Base-by-base conservation (phyloP, 1,139 yeast genomes). In the Oligophagozyma castellii region DNA sequence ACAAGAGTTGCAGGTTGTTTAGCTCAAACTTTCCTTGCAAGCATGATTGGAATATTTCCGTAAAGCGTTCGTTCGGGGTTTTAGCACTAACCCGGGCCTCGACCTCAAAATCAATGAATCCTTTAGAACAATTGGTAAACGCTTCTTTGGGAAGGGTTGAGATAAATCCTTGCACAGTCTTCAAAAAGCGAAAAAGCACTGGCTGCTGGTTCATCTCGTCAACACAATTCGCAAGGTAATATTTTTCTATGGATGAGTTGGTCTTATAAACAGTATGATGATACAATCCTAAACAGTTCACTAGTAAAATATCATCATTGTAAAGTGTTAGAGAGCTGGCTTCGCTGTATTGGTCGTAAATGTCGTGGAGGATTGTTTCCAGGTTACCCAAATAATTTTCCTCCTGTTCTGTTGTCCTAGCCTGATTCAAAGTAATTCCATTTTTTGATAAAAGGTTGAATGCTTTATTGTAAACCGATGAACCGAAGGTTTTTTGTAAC, bases 341-440 rank as follows among this genome's bases (percentile, higher is more conserved):
- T 44, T 79, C 89, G 35, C 65, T 64, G 22, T 71, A 61, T 29
- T 64, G 63, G 30, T 66, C 72, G 35, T 64, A 66, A 33, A 78
- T 62, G 43, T 81, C 93, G 33, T 67, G 72, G 15, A 49, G 31
- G 12, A 51, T 36, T 2, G 55, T 46, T 30, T 44, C 51, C 20
- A 51, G 33, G 26, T 48, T 49, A 6, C 46, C 44, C 18, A 51
- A 30, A 30, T 48, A 51, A 23, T 44, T 53, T 11, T 25, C 19
- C 8, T 18, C 12, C 11, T 36, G 34, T 12, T 38, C 35, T n/a
- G n/a, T n/a, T n/a, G n/a, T n/a, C n/a, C n/a, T n/a, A n/a, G n/a
- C n/a, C 10, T 35, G 29, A 12, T 29, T 27, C 14, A 37, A 26
- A 4, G 41, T 13, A 11, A 51, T 43, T 22, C 46, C 42, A 29